Base-by-base conservation (phyloP, 2,329 filamentous ascomycete genomes). In the Mariannaea sp. region DNA sequence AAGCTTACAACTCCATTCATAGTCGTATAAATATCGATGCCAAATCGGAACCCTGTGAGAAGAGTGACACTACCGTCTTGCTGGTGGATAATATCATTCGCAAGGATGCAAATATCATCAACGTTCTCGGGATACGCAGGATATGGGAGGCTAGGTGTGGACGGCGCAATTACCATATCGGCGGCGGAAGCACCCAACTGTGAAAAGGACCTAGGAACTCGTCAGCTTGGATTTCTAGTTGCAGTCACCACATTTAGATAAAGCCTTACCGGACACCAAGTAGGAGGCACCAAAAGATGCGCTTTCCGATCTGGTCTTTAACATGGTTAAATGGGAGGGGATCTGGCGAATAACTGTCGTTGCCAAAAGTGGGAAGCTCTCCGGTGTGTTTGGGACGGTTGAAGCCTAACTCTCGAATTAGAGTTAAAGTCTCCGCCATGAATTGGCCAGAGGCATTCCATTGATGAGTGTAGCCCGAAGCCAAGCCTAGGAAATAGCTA, bases 231-330 rank as follows among this genome's bases (percentile, higher is more conserved):
- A n/a, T 68, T 49, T 19, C 22, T 5, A 24, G 9, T 13, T 26
- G 7, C 9, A 70, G 39, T 17, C n/a, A 24, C 20, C 24, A 55
- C n/a, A n/a, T n/a, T n/a, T n/a, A 8, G 38, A 30, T 30, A 14
- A 7, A 41, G 27, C 20, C 76, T 58, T 73, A 86, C 81, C 86
- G 81, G 55, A 90, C 82, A 27, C 87, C 87, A 5, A 92, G 83
- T 57, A 94, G 85, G 61, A 92, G 80, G 17, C 89, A 87, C 86
- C 92, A 96, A 70, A 95, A 96, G 33, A 96, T 86, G 57, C 88
- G 83, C 68, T 89, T 88, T 40, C 87, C 84, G 40, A 89, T 81
- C 70, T 92, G 87, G 64, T 87, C 84, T 65, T 86, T 85, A 45
- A 92, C 81, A 42, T 87, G 86, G 62, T 90, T 86, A 55, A 88